These are phyloP conservation scores for Lyophyllum decastes DNA, from an alignment of 768 basidiomycete genomes.

Conservation along the genomic window DNA sequence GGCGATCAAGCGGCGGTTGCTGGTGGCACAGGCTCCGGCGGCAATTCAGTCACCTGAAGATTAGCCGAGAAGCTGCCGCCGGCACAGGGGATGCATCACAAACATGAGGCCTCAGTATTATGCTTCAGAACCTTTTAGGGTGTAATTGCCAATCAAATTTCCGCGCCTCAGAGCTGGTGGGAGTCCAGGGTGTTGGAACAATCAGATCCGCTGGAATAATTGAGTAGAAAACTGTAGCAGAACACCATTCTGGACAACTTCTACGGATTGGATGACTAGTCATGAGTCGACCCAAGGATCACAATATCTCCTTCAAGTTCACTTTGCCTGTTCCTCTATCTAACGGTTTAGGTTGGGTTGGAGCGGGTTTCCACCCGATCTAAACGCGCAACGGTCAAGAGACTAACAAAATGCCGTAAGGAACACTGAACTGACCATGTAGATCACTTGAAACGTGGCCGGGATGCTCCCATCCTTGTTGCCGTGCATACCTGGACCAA, in stretches of 20 bases:
- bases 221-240: neutral
- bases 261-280: neutral
- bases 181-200: neutral
- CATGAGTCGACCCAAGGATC: conserved; percentile 2
- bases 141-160: neutral
- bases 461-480: conserved; percentile 82
- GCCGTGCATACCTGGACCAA: conserved; percentile 73
- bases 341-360: conserved; percentile 43
- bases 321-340: conserved; percentile 47
- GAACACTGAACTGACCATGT: conserved; percentile 62
- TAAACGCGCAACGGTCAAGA: conserved; percentile 12
- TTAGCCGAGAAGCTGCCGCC: conserved; percentile 7
- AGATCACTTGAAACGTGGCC: conserved; percentile 96
- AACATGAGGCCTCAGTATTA: neutral
- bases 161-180: neutral
- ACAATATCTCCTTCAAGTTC: conserved; percentile 43
- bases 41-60: conserved; percentile 4
- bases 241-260: neutral
- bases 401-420: neutral
- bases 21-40: conserved; percentile 6
- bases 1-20: neutral
- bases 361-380: conserved; percentile 51
- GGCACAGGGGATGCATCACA: neutral
- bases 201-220: neutral
- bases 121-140: neutral